phyloP scores from a whole-genome alignment of 768 basidiomycete species.

The Russula sp. region DNA sequence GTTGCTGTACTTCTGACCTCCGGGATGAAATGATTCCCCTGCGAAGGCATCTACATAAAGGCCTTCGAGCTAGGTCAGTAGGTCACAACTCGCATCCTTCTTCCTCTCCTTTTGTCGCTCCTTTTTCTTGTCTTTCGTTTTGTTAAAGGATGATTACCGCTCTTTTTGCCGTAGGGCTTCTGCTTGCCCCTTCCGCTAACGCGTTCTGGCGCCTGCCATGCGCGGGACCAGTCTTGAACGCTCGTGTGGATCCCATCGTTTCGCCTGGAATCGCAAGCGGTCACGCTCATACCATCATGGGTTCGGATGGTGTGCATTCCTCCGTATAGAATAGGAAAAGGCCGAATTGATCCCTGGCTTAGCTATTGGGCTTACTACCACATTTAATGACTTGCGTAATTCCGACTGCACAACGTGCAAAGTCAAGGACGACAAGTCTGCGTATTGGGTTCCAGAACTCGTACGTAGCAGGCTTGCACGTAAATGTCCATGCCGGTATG shows the following conservation, averaged over 20 bases:
- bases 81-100: background rate
- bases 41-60: conserved; percentile 1
- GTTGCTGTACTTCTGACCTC: background rate
- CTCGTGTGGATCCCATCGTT: conserved; percentile 15
- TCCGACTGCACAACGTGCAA: conserved; percentile 17
- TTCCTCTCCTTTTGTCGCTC: conserved; percentile 11
- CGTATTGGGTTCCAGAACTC: conserved; percentile 17
- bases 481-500: background rate
- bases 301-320: conserved; percentile 5
- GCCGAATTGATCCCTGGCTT: background rate
- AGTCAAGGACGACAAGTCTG: conserved; percentile 18
- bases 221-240: conserved; percentile 2
- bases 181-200: conserved; percentile 7
- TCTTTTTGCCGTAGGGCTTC: conserved; percentile 9
- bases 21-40: background rate
- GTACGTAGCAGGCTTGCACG: conserved; percentile 5
- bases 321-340: background rate
- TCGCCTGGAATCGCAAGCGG: background rate
- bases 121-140: background rate
- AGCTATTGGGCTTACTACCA: conserved; percentile 8
- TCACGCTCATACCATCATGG: conserved; percentile 20
- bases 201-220: conserved; percentile 21
- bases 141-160: background rate
- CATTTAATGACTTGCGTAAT: conserved; percentile 1
- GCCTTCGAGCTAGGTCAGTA: background rate